Conservation (phyloP, 371 early-diverging fungal species). For the Circinella umbellata region DNA sequence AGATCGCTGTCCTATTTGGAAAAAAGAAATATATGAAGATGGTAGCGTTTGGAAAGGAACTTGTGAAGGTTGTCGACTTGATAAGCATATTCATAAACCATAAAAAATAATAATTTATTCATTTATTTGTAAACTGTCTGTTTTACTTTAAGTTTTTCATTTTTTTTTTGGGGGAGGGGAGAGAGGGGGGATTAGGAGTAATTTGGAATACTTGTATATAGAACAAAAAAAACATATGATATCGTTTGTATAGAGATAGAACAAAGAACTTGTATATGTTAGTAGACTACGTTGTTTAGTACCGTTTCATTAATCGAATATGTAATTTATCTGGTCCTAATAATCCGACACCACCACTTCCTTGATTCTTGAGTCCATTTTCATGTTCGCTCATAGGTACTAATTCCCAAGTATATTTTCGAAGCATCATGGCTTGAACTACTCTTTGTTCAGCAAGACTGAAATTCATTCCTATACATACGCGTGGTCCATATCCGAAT, state of each 20-base stretch:
- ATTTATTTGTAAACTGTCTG: neutral
- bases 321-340: conserved; percentile 31
- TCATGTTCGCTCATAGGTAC: conserved; percentile 29
- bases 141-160: no score
- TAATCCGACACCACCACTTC: conserved; percentile 30
- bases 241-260: no score
- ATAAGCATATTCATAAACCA: conserved; percentile 3
- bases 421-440: conserved; percentile 27
- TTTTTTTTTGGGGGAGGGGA: no score
- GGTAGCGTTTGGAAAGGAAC: conserved; percentile 81
- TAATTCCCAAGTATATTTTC: conserved; percentile 23
- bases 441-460: conserved; percentile 31
- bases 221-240: no score
- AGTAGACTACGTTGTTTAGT: conserved; percentile 2
- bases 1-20: conserved; percentile 87
- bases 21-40: conserved; percentile 83
- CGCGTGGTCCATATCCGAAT: conserved; percentile 40
- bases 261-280: no score
- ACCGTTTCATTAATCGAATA: conserved; percentile 28
- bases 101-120: neutral
- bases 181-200: no score
- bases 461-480: conserved; percentile 48
- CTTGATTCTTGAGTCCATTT: conserved; percentile 27
- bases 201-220: no score
- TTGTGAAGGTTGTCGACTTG: conserved; percentile 11